Evolutionary conservation across 2,329 filamentous ascomycete species (phyloP).

Genomic region (Cercospora sesami): DNA sequence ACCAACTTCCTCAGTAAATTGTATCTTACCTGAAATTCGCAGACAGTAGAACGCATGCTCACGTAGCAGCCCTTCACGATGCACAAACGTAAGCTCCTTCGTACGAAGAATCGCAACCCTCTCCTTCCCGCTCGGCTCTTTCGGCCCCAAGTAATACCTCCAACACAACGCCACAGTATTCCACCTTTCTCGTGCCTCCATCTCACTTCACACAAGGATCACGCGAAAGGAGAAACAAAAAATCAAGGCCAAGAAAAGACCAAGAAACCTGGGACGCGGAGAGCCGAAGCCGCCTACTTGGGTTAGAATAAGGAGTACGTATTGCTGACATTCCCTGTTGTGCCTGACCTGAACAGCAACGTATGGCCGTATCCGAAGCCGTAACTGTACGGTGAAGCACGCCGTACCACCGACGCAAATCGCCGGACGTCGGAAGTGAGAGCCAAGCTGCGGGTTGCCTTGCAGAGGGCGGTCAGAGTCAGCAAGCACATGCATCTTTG

Average conservation of each 20-base stretch:
- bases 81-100: no score
- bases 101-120: not conserved
- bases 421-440: not conserved
- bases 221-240: not conserved
- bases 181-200: no score
- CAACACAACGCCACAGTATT: not conserved
- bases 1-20: no score
- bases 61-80: no score
- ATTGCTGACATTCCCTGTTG: not conserved
- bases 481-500: not conserved
- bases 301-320: not conserved
- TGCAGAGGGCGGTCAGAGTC: not conserved
- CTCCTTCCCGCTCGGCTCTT: not conserved
- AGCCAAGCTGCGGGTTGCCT: not conserved
- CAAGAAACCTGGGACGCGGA: not conserved
- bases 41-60: no score
- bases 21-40: no score
- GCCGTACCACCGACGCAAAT: not conserved
- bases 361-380: not conserved
- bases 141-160: not conserved
- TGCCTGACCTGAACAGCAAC: not conserved
- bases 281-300: not conserved
- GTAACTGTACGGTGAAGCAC: not conserved
- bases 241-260: not conserved
- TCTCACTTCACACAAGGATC: not conserved